Conservation (phyloP, 2,329 filamentous ascomycete genomes). For the Bipolaris zeicola region DNA sequence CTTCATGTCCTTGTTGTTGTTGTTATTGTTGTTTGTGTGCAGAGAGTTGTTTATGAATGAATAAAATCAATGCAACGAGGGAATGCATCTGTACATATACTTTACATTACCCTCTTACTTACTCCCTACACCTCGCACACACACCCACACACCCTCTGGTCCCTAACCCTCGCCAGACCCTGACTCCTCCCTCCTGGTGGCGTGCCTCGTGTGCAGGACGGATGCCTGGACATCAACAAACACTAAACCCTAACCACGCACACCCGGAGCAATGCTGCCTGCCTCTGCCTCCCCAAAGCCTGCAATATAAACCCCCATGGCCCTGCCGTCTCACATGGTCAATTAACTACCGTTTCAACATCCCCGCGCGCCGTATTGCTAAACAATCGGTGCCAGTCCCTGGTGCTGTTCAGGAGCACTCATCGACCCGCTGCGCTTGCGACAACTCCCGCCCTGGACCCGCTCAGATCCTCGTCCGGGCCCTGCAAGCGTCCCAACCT, state of each 20-base stretch:
- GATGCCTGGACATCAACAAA: slow-evolving; percentile 13
- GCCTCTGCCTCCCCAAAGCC: not conserved
- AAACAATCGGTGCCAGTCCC: slow-evolving; percentile 22
- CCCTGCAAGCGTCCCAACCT: slow-evolving; percentile 4
- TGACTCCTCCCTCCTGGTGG: not conserved
- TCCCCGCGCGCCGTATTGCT: not conserved
- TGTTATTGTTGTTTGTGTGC: no score
- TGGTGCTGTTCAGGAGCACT: slow-evolving; percentile 11
- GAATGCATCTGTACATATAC: no score
- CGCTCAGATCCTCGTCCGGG: not conserved
- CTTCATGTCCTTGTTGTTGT: no score
- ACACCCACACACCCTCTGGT: no score
- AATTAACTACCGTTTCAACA: not conserved
- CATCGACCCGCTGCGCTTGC: slow-evolving; percentile 1
- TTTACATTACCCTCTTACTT: no score
- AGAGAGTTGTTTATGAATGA: no score
- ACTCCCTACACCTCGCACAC: no score
- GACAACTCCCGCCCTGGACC: slow-evolving; percentile 2
- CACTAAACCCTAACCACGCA: slow-evolving; percentile 9
- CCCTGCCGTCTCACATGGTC: slow-evolving; percentile 6
- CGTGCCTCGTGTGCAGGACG: slow-evolving; percentile 4
- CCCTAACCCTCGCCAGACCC: no score
- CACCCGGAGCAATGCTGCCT: slow-evolving; percentile 4
- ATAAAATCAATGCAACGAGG: no score
- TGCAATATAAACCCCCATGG: slow-evolving; percentile 15